Percentiles rank a stretch among this genome's conserved stretches.
Conservation (phyloP, 2,329 filamentous ascomycete genomes). For the Hypoxylon sp. region DNA sequence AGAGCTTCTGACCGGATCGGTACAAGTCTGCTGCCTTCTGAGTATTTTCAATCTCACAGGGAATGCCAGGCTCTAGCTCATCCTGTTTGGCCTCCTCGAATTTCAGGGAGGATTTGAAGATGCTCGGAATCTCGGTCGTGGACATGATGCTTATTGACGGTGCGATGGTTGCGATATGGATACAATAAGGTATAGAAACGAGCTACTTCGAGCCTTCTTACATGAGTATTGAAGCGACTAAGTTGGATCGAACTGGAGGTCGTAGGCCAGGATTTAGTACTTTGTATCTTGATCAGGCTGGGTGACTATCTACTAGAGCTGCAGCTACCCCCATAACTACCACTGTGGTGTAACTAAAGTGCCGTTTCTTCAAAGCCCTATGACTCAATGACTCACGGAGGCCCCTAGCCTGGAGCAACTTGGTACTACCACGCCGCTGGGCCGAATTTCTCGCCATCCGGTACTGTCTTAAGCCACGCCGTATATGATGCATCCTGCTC, state of each 20-base stretch:
- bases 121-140: neutral
- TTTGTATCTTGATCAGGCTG: slow-evolving; percentile 12
- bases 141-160: neutral
- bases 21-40: slow-evolving; percentile 43
- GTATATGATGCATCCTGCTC: slow-evolving; percentile 54
- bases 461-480: slow-evolving; percentile 53
- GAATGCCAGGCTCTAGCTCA: neutral
- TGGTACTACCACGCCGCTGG: slow-evolving; percentile 55
- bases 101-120: neutral
- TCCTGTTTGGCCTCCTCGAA: neutral
- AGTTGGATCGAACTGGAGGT: neutral
- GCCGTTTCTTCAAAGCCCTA: slow-evolving; percentile 4
- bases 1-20: slow-evolving; percentile 44
- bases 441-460: slow-evolving; percentile 56
- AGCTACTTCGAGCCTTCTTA: neutral
- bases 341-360: slow-evolving; percentile 7
- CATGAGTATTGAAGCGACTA: neutral
- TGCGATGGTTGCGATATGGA: neutral
- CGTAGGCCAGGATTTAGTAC: neutral
- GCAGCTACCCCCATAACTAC: neutral
- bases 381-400: slow-evolving; percentile 2
- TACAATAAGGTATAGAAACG: neutral
- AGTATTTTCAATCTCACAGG: slow-evolving; percentile 6
- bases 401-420: neutral
- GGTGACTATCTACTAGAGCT: slow-evolving; percentile 15